Evolutionary conservation across 352 stramenopile genomes (phyloP), one percentile per base, ranked within the genome.

Genomic region (Globisporangium viniferum): DNA sequence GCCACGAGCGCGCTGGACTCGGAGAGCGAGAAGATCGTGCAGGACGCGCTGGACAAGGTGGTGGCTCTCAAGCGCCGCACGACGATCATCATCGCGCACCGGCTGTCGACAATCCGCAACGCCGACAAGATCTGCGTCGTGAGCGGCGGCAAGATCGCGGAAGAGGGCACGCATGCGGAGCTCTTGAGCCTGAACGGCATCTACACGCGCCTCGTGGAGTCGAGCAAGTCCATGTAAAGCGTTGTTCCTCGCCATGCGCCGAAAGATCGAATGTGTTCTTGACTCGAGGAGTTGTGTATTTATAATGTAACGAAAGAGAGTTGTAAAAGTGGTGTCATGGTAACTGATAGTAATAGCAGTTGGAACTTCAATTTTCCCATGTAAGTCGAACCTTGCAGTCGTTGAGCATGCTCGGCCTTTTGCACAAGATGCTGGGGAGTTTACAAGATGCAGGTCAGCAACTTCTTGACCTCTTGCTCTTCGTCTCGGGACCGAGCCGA

Each of bases 1-100:
- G 90, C 88, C 15, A 97, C 91, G 15, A 88, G 73, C 58, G 91
- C 83, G 7, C 70, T 98, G 3, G 94, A 99, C 71, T 90, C 74
- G 39, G 72, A 97, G 59, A 98, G 82, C 12, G 94, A 98, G 80
- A 70, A 73, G 33, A 59, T 77, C 22, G 75, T 79, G 5, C 75
- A 79, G 27, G 67, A 68, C 9, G 68, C 70, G 18, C 54, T 81
- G 5, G 75, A 80, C 55, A 77, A 69, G 29, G 55, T 78, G 20
- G 31, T 78, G 6, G 48, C 71, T 36, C 65, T 78, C 9, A 59
- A 73, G 39, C 39, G 62, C 5, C 80, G 79, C n/a, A 98, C 93
- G 15, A 96, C 85, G 31, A 78, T 97, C 59, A 84, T 94, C 53
- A 76, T 98, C 61, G 90, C 93, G 3, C 93, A 98, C 64, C 74